Conservation (phyloP, 352 stramenopile species). For the Phytophthora quininea region DNA sequence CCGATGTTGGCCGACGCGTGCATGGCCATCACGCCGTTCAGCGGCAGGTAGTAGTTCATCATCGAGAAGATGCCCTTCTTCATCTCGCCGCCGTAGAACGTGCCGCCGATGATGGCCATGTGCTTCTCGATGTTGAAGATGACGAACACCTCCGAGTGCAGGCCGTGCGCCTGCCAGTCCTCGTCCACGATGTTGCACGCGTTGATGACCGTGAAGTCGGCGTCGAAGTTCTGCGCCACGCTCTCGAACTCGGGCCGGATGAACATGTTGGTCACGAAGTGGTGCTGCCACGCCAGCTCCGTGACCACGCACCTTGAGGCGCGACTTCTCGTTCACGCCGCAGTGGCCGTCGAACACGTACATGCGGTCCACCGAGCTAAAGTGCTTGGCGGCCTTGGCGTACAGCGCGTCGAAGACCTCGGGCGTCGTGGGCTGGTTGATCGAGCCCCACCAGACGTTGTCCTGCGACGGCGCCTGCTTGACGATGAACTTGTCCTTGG, state of each 20-base stretch:
- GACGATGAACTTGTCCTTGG: conserved; percentile 99
- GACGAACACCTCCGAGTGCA: conserved; percentile 97
- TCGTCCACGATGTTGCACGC: conserved; percentile 95
- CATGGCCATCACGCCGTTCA: conserved; percentile 97
- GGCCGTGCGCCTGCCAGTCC: conserved; percentile 93
- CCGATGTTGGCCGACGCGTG: conserved; percentile 98
- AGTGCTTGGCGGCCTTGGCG: conserved; percentile 93
- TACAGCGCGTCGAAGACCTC: conserved; percentile 97
- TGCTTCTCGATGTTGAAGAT: conserved; percentile 98
- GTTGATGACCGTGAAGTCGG: conserved; percentile 99
- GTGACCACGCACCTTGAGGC: conserved; percentile 97
- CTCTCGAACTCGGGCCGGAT: conserved; percentile 82
- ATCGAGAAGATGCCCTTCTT: conserved; percentile 99
- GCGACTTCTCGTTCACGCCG: conserved; percentile 91
- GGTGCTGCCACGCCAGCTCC: conserved; percentile 98
- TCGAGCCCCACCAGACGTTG: conserved; percentile 97
- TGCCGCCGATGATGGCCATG: conserved; percentile 94
- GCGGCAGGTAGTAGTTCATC: conserved; percentile 98
- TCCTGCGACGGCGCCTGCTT: conserved; percentile 91
- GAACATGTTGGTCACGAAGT: conserved; percentile 98
- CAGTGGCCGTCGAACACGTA: conserved; percentile 98
- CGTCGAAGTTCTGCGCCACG: conserved; percentile 92
- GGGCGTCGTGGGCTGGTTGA: conserved; percentile 94
- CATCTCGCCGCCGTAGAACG: conserved; percentile 98
- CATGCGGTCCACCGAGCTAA: conserved; percentile 92